Evolutionary conservation across 495 filamentous ascomycete species (phyloP), one percentile per base, ranked within the genome.

Genomic region (Parmelia sp.): DNA sequence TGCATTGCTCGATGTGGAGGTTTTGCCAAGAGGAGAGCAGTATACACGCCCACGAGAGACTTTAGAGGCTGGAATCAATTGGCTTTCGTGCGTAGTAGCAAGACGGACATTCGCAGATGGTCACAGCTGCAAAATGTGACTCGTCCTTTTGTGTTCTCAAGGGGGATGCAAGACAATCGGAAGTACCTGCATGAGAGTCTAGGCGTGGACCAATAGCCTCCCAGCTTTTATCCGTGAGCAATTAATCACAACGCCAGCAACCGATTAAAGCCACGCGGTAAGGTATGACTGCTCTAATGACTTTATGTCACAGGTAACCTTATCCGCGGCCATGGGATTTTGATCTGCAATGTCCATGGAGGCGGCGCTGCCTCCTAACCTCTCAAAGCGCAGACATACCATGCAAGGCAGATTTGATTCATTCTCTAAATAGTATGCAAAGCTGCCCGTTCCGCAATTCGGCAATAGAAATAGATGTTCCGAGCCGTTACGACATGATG

Each of bases 341-440:
- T 33, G 51, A 8, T 33, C 29, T 11, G 29, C 29, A 55, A 23
- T 6, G 21, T 55, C 7, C 15, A 21, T 3, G 21, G 29, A 5
- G 29, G 33, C 0, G 15, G 33, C 15, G 51, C 21, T n/a, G 29
- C 51, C 49, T 53, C 49, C 27, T 27, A 27, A 25, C 25, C 15
- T 5, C 14, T 15, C 17, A 55, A 12, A 33, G 5, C 11, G 29
- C 29, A 33, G 15, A 21, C 0, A 33, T 55, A 55, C 51, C 29
- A 55, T 55, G 51, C 51, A 55, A 29, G 51, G 29, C 29, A 21
- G 29, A 33, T 15, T 21, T 9, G 10, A 21, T 33, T 21, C 7
- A n/a, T 33, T 33, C 15, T 31, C 19, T 55, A 14, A 55, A 55
- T 55, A 55, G 51, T 33, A 55, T 33, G 51, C 51, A 33, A 55